phyloP scores from a whole-genome alignment of 2,329 filamentous ascomycete species.

The Colletotrichum endophyticum region DNA sequence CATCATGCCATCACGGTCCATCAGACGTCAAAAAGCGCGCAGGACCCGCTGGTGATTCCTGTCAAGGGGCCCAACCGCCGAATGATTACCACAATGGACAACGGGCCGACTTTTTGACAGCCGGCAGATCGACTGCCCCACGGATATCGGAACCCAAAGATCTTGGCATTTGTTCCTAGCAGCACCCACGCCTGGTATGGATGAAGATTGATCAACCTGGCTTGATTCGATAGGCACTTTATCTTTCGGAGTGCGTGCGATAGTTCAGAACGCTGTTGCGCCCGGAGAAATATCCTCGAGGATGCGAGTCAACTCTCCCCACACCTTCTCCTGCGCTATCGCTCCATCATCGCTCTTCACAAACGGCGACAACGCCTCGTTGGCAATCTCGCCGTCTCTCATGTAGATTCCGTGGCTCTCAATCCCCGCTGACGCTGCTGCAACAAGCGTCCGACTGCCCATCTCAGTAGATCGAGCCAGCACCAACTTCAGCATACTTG shows the following conservation, averaged over 20 bases:
- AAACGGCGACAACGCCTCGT: neutral
- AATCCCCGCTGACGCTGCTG: neutral
- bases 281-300: neutral
- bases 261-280: neutral
- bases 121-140: neutral
- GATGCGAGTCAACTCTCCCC: neutral
- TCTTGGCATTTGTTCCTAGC: neutral
- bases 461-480: neutral
- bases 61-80: neutral
- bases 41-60: neutral
- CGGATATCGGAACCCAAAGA: neutral
- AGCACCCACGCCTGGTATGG: neutral
- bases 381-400: neutral
- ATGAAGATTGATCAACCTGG: neutral
- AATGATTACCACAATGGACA: neutral
- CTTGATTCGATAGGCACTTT: neutral
- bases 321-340: neutral
- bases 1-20: neutral
- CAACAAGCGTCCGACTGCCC: neutral
- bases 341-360: neutral
- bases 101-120: neutral
- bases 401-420: neutral
- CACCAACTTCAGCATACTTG: fast-evolving
- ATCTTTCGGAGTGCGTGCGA: neutral
- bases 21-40: neutral